Conservation (phyloP, 371 early-diverging fungal species). For the Umbelopsis sp. region DNA sequence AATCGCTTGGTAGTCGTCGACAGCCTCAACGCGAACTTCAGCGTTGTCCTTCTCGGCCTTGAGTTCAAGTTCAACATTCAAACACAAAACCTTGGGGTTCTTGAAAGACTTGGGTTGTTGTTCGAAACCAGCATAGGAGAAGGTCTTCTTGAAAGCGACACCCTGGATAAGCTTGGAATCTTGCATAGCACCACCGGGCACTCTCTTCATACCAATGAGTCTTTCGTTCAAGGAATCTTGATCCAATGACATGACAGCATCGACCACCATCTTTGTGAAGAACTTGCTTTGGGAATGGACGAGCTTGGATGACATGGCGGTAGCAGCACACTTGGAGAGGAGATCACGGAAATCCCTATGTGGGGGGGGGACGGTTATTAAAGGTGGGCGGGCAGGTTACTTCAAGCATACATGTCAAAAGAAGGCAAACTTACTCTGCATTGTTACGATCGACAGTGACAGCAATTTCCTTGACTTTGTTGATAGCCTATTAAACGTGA, state of each 20-base stretch:
- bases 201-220: slow-evolving; percentile 98
- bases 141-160: slow-evolving; percentile 99
- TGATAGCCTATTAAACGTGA: slow-evolving; percentile 60
- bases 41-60: slow-evolving; percentile 99
- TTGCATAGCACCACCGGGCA: slow-evolving; percentile 98
- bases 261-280: slow-evolving; percentile 99
- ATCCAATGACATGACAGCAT: slow-evolving; percentile 93
- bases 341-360: slow-evolving; percentile 85
- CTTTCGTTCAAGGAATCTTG: slow-evolving; percentile 91
- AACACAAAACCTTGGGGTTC: slow-evolving; percentile 92
- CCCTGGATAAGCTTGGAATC: slow-evolving; percentile 97
- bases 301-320: slow-evolving; percentile 98
- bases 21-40: slow-evolving; percentile 98
- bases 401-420: too few species aligned
- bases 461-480: slow-evolving; percentile 87
- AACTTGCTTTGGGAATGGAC: slow-evolving; percentile 97
- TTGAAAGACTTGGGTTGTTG: slow-evolving; percentile 99
- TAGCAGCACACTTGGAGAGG: slow-evolving; percentile 96
- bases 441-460: slow-evolving; percentile 78
- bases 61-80: slow-evolving; percentile 99
- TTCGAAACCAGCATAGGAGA: slow-evolving; percentile 99
- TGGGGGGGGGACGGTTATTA: slow-evolving; percentile 5
- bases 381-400: not conserved
- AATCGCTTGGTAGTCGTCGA: slow-evolving; percentile 98
- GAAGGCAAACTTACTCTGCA: slow-evolving; percentile 55